Evolutionary conservation across 2,329 filamentous ascomycete species (phyloP).

Genomic region (Claviceps quebecensis): DNA sequence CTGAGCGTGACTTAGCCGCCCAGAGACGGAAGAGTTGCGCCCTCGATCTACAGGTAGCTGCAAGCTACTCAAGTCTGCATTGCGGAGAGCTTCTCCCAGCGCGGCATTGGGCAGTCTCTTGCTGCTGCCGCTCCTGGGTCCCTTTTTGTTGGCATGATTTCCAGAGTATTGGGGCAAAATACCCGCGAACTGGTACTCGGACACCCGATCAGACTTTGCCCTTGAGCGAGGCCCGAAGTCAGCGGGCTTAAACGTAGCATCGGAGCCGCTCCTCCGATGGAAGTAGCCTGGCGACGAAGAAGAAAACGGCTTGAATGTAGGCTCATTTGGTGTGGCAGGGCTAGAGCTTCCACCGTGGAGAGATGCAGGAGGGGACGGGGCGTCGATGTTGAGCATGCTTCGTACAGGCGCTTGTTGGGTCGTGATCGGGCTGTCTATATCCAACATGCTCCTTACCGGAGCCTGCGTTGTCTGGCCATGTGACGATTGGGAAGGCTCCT

Average conservation of each 20-base stretch:
- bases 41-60: constrained; percentile 32
- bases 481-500: constrained; percentile 12
- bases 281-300: constrained; percentile 9
- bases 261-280: constrained; percentile 41
- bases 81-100: constrained; percentile 41
- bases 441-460: constrained; percentile 52
- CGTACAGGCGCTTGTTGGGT: constrained; percentile 26
- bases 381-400: constrained; percentile 39
- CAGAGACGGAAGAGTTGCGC: constrained; percentile 25
- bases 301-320: constrained; percentile 10
- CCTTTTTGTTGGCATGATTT: constrained; percentile 19
- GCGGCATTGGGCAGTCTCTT: constrained; percentile 20
- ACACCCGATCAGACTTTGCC: constrained; percentile 27
- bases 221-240: constrained; percentile 27
- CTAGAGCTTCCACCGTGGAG: constrained; percentile 18
- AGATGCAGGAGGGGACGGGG: constrained; percentile 18
- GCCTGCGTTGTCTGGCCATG: constrained; percentile 27
- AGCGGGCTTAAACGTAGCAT: constrained; percentile 32
- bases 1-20: constrained; percentile 21
- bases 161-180: constrained; percentile 19
- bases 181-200: constrained; percentile 47
- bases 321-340: constrained; percentile 18
- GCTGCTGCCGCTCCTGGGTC: constrained; percentile 15
- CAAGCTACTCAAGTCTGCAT: constrained; percentile 34
- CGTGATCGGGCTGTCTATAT: constrained; percentile 32